Percentiles rank a stretch among this genome's conserved stretches.
Evolutionary conservation across 805 yeast species (phyloP).

Genomic region (Lipomyces oligophaga): DNA sequence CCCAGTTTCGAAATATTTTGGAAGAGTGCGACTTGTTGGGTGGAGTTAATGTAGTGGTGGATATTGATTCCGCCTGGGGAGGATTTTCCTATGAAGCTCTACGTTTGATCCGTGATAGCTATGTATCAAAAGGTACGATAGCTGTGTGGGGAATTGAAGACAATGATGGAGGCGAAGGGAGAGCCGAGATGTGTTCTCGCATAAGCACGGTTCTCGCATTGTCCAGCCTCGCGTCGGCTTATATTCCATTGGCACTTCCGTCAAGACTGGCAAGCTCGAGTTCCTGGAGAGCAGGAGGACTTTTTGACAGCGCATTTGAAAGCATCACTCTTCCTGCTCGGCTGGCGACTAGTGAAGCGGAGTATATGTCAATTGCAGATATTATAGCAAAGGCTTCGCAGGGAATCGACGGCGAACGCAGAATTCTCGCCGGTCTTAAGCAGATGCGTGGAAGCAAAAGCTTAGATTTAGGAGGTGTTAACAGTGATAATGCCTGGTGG

Average conservation of each 20-base stretch:
- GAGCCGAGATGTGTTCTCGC: conserved; percentile 10
- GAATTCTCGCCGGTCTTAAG: not conserved
- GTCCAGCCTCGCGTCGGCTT: conserved; percentile 18
- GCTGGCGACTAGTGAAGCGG: conserved; percentile 1
- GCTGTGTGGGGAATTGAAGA: conserved; percentile 48
- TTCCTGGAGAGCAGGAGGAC: conserved; percentile 26
- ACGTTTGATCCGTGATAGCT: conserved; percentile 63
- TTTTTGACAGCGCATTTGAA: conserved; percentile 24
- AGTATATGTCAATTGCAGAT: conserved; percentile 8
- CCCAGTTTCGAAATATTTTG: conserved; percentile 53
- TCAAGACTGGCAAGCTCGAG: conserved; percentile 4
- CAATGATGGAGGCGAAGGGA: not conserved
- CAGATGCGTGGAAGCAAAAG: not conserved
- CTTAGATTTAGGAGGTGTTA: conserved; percentile 2
- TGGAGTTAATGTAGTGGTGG: conserved; percentile 68
- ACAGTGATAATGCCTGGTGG: conserved; percentile 8
- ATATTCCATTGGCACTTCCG: conserved; percentile 18
- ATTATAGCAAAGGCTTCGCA: conserved; percentile 10
- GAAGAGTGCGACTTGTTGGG: conserved; percentile 73
- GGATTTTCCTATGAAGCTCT: conserved; percentile 60
- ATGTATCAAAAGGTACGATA: conserved; percentile 47
- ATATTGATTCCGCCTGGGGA: conserved; percentile 79
- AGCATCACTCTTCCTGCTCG: conserved; percentile 26
- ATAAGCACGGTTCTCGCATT: conserved; percentile 17
- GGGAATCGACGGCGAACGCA: conserved; percentile 11